Base-by-base conservation (phyloP, 345 rosid species). In the Reutealis trisperma region DNA sequence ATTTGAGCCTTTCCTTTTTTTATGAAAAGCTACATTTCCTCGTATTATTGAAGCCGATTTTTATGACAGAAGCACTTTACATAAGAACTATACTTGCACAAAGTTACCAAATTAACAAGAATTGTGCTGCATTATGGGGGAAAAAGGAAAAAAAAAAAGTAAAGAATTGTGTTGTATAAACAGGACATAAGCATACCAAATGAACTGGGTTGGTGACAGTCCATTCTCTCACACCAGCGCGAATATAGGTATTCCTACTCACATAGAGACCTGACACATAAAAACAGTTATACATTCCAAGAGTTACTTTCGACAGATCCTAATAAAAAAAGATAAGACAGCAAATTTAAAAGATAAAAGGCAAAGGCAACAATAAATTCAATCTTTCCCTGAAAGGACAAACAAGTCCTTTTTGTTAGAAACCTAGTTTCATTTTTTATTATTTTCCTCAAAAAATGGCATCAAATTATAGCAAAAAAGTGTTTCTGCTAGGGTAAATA, bases 241-340 rank as follows among this genome's bases (percentile, higher is more conserved):
- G 96, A 44, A 95, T 90, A 84, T 93, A 95, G 55, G 98, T 93
- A 71, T 95, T 95, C 79, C 98, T 90, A 85, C 99, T 95, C 80
- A 93, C 99, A 67, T 93, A 95, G 41, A 95, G 87, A 81, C 99
- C 99, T 95, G 78, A 61, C 30, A 83, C 63, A 62, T 73, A 69
- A 74, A 75, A 70, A 73, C 30, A 74, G 51, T 65, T 25, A 76
- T 54, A 22, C 37, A 58, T 44, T 65, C 21, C 34, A 47, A 41
- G 64, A n/a, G 32, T 75, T 65, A 70, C 25, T 44, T 25, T 37
- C 11, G n/a, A 45, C 37, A 65, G 25, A 71, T 22, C 62, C 64
- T 5, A 51, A 64, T 24, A 9, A 24, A 1, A 63, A 63, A 59
- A 45, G n/a, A 47, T 27, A 37, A 54, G 22, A 25, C 25, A 49